Evolutionary conservation across 805 yeast genomes (phyloP), one percentile per base, ranked within the genome.

Genomic region (Teunomyces cretensis): DNA sequence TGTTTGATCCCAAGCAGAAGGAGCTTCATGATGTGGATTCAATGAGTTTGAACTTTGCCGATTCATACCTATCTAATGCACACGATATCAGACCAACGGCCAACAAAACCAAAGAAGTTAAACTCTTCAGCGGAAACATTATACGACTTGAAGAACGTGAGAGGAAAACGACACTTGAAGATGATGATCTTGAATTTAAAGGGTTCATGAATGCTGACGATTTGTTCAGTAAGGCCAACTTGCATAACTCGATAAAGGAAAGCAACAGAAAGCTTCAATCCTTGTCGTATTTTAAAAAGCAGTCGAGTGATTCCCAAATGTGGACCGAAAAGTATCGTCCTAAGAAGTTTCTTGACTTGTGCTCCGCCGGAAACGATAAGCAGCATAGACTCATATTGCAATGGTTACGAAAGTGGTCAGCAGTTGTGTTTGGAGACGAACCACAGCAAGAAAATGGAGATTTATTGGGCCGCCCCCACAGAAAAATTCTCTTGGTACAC

Each of bases 401-500:
- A 44, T 72, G 76, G 76, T 58, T 72, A 33, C 62, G 61, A 42
- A 65, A 62, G 39, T 72, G 76, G 76, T 56, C 67, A 2, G 16
- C 58, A 0, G 53, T 60, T 5, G 70, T 66, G n/a, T 67, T 61
- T 44, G 57, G 64, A 3, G 64, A 57, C n/a, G 54, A 46, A n/a
- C 9, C 37, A 6, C 31, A 28, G 12, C n/a, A 49, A 17, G 49
- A 40, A 15, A 40, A 39, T 12, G 54, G 51, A 1, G 75, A 71
- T 51, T 31, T 46, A 3, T 53, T 64, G 39, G 74, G 72, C 5
- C 48, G 75, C 11, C 75, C 74, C 5, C 67, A 62, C 12, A 75
- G 76, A 42, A 84, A 80, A 51, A 74, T 94, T 0, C 60, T 94
- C 15, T 67, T 94, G 33, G 76, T 94, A 9, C 89, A 85, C 60